Percentiles rank a stretch among this genome's conserved stretches.
phyloP scores from a whole-genome alignment of 2,329 filamentous ascomycete species.

The Pseudogymnoascus sp. region DNA sequence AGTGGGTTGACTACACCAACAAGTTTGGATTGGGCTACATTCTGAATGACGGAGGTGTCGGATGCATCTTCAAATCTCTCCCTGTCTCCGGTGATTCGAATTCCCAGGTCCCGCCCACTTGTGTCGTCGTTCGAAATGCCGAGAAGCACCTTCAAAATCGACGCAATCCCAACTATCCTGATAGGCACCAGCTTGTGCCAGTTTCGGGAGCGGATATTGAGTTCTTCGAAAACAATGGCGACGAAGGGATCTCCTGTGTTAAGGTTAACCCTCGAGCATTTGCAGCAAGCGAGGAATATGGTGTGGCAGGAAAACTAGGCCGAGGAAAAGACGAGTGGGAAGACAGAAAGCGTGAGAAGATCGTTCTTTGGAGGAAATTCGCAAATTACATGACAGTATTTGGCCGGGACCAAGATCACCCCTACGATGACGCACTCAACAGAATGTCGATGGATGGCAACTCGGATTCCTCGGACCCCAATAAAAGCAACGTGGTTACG shows the following conservation, averaged over 20 bases:
- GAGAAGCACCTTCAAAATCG: conserved; percentile 62
- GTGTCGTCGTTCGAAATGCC: conserved; percentile 63
- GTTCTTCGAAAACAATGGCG: conserved; percentile 66
- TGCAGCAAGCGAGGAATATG: conserved; percentile 47
- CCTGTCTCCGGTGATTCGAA: conserved; percentile 40
- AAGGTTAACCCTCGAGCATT: conserved; percentile 58
- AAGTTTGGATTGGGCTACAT: conserved; percentile 82
- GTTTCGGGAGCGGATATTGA: conserved; percentile 56
- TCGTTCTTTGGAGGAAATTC: conserved; percentile 66
- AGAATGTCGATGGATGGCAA: conserved; percentile 11
- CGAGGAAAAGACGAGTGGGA: conserved; percentile 58
- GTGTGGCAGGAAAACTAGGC: conserved; percentile 53
- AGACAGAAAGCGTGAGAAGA: conserved; percentile 57
- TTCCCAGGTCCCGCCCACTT: conserved; percentile 57
- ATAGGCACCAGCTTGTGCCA: conserved; percentile 55
- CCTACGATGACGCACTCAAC: conserved; percentile 39
- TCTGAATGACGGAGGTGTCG: conserved; percentile 72
- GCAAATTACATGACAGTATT: conserved; percentile 69
- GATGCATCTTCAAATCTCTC: conserved; percentile 55
- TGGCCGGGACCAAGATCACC: conserved; percentile 59
- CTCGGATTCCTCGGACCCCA: conserved; percentile 32
- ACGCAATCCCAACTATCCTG: conserved; percentile 46
- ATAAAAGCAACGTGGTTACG: conserved; percentile 56
- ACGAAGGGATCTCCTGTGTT: conserved; percentile 55
- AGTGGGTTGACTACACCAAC: conserved; percentile 86